Base-by-base conservation (phyloP, 202 grass and related monocot species). In the Brachypodium distachyon region DNA sequence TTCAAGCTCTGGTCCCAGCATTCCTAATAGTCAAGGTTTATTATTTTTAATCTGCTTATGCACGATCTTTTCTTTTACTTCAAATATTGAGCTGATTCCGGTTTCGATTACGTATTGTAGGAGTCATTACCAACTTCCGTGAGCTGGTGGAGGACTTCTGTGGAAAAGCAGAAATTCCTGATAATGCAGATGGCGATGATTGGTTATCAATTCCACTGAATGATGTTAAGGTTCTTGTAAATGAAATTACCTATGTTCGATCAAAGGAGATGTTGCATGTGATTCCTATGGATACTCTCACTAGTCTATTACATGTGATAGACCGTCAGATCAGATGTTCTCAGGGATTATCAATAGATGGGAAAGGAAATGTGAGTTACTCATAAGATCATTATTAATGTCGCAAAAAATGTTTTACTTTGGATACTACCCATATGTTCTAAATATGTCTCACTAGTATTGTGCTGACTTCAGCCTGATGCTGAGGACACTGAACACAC, bases 121-220 rank as follows among this genome's bases (percentile, higher is more conserved):
- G 85, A 85, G 55, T 86, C 21, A 86, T 93, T 49, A 39, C 27
- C 75, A 90, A 74, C 58, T 99, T 99, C 58, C 86, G 89, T 78
- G 96, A 99, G 83, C 82, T 85, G 69, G 89, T 87, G 64, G 96
- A 99, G 55, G 92, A 90, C 33, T 99, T 99, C 78, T 99, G 96
- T 78, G 82, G 89, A 61, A 92, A 74, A 86, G 87, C 77, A 77
- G 95, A 98, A 86, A 63, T 56, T 70, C 77, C 70, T 76, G 87
- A 99, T 56, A 90, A 99, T 76, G 80, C 74, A 63, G 95, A 97
- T 66, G 89, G 85, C 22, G 85, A 82, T 72, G 96, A 90, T 54
- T 91, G 80, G 72, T 61, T 85, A 70, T 93, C 88, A 77, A 58
- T 99, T 64, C 87, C 89, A 48, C 61, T 95, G 42, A 52, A 80